These are phyloP conservation scores for Boletales sp. DNA, from an alignment of 768 basidiomycete species.

Conservation along the genomic window DNA sequence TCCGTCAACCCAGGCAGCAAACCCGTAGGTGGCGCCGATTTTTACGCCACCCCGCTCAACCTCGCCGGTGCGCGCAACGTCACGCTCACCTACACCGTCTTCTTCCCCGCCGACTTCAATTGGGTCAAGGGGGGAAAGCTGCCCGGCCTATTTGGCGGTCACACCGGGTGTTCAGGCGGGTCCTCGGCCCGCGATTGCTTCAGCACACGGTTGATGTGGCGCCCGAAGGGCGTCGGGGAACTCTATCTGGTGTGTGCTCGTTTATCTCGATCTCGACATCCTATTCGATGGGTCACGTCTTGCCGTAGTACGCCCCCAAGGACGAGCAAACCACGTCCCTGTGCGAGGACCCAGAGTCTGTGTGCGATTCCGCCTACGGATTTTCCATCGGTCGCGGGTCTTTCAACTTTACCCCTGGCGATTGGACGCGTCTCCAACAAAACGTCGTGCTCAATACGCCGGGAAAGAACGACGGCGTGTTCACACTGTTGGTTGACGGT, in stretches of 20 bases:
- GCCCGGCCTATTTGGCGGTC: conserved; percentile 76
- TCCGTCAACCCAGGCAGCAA: conserved; percentile 65
- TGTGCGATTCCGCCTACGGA: conserved; percentile 66
- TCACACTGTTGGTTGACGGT: conserved; percentile 64
- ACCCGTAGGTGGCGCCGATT: conserved; percentile 71
- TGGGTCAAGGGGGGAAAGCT: conserved; percentile 84
- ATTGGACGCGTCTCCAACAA: conserved; percentile 72
- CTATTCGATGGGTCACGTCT: neutral
- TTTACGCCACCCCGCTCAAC: conserved; percentile 51
- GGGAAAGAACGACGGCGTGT: conserved; percentile 62
- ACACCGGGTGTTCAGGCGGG: conserved; percentile 67
- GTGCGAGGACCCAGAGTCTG: conserved; percentile 55
- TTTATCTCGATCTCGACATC: neutral
- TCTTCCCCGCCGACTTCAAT: conserved; percentile 69
- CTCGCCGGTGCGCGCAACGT: conserved; percentile 48
- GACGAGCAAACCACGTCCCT: conserved; percentile 58
- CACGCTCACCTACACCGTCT: conserved; percentile 66
- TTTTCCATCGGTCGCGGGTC: conserved; percentile 72
- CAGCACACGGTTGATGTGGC: conserved; percentile 86
- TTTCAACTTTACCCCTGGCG: conserved; percentile 57
- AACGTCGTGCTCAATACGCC: conserved; percentile 72
- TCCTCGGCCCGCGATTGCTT: conserved; percentile 71
- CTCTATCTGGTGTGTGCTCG: conserved; percentile 58
- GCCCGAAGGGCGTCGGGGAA: conserved; percentile 63
- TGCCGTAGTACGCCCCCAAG: conserved; percentile 67